Percentiles rank a stretch among this genome's conserved stretches.
Conservation (phyloP, 441 rosid species). For the Pelargonium fulgidum region DNA sequence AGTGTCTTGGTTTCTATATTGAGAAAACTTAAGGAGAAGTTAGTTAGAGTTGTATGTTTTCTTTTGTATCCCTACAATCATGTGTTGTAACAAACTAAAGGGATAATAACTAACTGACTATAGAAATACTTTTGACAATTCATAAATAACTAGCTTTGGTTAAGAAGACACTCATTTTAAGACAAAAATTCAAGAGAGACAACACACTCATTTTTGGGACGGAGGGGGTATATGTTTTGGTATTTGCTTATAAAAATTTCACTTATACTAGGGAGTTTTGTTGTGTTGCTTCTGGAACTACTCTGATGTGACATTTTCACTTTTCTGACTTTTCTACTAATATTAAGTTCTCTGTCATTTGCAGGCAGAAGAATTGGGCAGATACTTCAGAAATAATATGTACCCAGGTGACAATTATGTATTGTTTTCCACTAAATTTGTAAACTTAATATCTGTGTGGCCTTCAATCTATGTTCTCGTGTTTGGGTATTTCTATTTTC, state of each 20-base stretch:
- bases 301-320: background rate
- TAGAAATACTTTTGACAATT: no score
- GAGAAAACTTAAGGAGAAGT: no score
- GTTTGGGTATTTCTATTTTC: background rate
- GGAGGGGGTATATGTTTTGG: background rate
- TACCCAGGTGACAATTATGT: background rate
- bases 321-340: slow-evolving; percentile 11
- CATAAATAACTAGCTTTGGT: no score
- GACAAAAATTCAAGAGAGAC: no score
- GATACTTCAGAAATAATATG: slow-evolving; percentile 65
- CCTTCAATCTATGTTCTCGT: background rate
- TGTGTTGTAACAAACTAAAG: no score
- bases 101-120: no score
- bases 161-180: no score
- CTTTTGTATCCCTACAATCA: no score
- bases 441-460: background rate
- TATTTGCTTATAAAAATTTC: background rate
- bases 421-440: background rate
- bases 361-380: slow-evolving; percentile 99
- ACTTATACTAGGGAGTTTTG: background rate
- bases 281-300: background rate
- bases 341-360: slow-evolving; percentile 19
- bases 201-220: no score
- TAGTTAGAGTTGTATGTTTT: no score
- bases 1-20: no score